Evolutionary conservation across 2,329 filamentous ascomycete species (phyloP), one percentile per base, ranked within the genome.

Genomic region (Keithomyces neogunnii): DNA sequence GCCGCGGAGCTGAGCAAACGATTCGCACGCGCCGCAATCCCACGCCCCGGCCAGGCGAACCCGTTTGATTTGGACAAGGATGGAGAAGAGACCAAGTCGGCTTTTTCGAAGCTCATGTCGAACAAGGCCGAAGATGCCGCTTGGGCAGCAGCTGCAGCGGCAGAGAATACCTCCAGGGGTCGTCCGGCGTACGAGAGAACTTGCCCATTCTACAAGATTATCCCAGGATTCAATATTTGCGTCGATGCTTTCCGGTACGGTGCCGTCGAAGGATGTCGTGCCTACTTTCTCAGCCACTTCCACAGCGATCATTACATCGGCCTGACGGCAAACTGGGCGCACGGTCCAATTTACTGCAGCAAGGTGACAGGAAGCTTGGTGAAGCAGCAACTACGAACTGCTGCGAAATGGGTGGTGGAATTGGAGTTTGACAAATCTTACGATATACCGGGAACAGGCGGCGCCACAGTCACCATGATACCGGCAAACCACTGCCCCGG

Each of bases 291-390:
- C 9, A 96, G 91, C 60, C 93, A 99, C 64, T 99, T 97, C 59
- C 93, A 99, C 68, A 96, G 90, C 62, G 93, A 99, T 64, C 93
- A 99, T 65, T 99, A 99, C 61, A 84, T 96, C 35, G 93, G 93
- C 2, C 73, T 99, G 9, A 93, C 89, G 9, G 83, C 87, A 6
- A 89, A 78, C 33, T 99, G 93, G 93, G 82, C 75, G 39, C 91
- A 99, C 64, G 93, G 93, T 0, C 92, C 91, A 0, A 97, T 99
- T 47, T 99, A 96, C 63, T 97, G 93, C 72, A 97, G 92, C 63
- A 86, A 84, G 59, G 88, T 96, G 11, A 99, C 93, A 0, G 93
- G 81, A 1, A 95, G 95, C 60, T 76, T 99, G 2, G 89, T 97
- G 35, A 84, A 85, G 54, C 87, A 87, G 60, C 91, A 96, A 66